Evolutionary conservation across 169 alveolate species (phyloP).

Genomic region (Eimeria acervulina): DNA sequence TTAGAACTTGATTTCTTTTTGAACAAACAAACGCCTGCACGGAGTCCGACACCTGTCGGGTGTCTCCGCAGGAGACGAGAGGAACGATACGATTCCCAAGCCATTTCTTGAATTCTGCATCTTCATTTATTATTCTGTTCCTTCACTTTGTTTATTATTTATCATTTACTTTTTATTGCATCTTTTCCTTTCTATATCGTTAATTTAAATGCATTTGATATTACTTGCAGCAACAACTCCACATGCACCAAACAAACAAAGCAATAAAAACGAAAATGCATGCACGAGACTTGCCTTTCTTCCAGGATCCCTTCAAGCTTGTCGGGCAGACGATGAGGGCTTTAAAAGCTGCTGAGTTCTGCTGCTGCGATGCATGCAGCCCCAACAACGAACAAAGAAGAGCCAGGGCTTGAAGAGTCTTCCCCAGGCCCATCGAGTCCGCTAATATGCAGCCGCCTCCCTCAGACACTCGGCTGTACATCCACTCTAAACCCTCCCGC

Average conservation of each 20-base stretch:
- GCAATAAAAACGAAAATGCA: not conserved
- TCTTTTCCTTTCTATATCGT: too few relatives aligned
- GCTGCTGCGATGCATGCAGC: not conserved
- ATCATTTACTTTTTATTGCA: too few relatives aligned
- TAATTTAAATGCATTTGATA: too few relatives aligned
- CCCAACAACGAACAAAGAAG: conserved; percentile 29
- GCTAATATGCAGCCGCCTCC: conserved; percentile 78
- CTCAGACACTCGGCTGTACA: not conserved
- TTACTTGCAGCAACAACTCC: not conserved
- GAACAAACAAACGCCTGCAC: conserved; percentile 35
- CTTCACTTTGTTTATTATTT: not conserved
- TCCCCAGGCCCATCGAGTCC: conserved; percentile 76
- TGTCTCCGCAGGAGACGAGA: conserved; percentile 40
- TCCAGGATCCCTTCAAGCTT: conserved; percentile 67
- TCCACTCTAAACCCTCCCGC: conserved; percentile 45
- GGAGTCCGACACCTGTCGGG: not conserved
- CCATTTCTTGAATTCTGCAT: conserved; percentile 72
- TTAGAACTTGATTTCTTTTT: not conserved
- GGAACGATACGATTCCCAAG: conserved; percentile 26
- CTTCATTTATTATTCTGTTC: not conserved
- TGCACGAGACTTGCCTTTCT: not conserved
- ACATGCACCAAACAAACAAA: not conserved
- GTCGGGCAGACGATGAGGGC: conserved; percentile 70
- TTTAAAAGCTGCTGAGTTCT: conserved; percentile 28
- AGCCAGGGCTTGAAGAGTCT: conserved; percentile 58